Conservation (phyloP, 345 rosid genomes). For the Linum tenue region DNA sequence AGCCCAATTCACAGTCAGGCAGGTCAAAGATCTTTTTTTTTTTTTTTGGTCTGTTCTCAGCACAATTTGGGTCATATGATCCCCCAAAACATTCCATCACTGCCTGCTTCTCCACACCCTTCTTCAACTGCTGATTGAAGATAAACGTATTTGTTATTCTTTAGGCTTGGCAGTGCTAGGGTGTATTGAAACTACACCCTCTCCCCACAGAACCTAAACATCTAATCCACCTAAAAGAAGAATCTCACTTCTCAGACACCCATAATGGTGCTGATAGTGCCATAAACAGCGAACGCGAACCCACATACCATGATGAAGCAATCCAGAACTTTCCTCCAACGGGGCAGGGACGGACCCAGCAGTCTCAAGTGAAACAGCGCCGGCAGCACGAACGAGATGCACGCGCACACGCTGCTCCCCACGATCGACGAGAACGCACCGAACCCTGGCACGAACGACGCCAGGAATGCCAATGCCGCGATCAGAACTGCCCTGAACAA, state of each 20-base stretch:
- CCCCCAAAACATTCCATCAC: no score
- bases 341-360: constrained; percentile 47
- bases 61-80: not conserved
- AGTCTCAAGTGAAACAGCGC: constrained; percentile 64
- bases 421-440: constrained; percentile 61
- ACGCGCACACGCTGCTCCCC: constrained; percentile 73
- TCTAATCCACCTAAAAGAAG: not conserved
- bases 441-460: constrained; percentile 67
- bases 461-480: constrained; percentile 46
- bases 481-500: constrained; percentile 47
- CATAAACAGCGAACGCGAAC: constrained; percentile 59
- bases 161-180: not conserved
- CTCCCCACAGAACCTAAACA: constrained; percentile 13
- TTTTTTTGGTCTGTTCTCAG: no score
- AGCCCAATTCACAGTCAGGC: no score
- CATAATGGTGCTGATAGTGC: constrained; percentile 47
- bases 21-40: no score
- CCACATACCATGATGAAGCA: constrained; percentile 49
- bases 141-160: not conserved
- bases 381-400: constrained; percentile 75
- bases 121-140: not conserved
- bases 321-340: constrained; percentile 59
- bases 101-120: no score
- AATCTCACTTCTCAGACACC: constrained; percentile 24
- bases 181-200: not conserved